A percentile compares a stretch with the other conserved stretches of the same genome.
These are phyloP conservation scores for Tulasnella sp. DNA, from an alignment of 768 basidiomycete species.

Conservation along the genomic window DNA sequence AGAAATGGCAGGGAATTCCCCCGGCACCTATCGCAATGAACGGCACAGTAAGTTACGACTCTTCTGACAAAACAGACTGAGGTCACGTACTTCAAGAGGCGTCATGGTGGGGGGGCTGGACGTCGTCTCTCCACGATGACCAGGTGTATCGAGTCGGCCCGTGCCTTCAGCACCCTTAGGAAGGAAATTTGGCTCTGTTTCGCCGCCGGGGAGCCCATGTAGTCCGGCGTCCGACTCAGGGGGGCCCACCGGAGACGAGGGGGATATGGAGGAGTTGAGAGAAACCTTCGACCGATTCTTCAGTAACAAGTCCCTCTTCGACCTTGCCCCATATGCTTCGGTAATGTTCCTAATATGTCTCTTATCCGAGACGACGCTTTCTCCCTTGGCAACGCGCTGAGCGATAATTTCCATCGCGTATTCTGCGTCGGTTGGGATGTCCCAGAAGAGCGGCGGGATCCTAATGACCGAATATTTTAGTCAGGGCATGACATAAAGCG, in stretches of 20 bases:
- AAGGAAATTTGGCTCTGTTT: not conserved
- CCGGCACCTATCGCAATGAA: not conserved
- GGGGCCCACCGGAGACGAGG: not conserved
- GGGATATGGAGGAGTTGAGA: not conserved
- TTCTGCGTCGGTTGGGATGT: slow-evolving; percentile 64
- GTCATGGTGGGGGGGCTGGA: not conserved
- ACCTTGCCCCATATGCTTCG: slow-evolving; percentile 6
- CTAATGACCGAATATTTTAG: slow-evolving; percentile 37
- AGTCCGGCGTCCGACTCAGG: not conserved
- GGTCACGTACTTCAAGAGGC: not conserved
- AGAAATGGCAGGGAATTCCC: not conserved
- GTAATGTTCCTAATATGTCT: slow-evolving; percentile 21
- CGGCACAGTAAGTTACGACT: not conserved
- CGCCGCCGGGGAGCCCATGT: not conserved
- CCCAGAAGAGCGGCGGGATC: slow-evolving; percentile 47
- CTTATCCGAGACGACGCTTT: slow-evolving; percentile 43
- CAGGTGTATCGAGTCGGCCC: not conserved
- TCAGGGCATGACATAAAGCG: not conserved
- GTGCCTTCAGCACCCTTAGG: not conserved
- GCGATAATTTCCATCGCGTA: slow-evolving; percentile 69
- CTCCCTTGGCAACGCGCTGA: slow-evolving; percentile 54
- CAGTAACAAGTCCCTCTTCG: slow-evolving; percentile 5
- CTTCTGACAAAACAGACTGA: not conserved
- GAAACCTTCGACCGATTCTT: not conserved
- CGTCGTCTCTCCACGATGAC: not conserved